Conservation (phyloP, 1,284 basidiomycete genomes). For the Melampsora larici-populina region DNA sequence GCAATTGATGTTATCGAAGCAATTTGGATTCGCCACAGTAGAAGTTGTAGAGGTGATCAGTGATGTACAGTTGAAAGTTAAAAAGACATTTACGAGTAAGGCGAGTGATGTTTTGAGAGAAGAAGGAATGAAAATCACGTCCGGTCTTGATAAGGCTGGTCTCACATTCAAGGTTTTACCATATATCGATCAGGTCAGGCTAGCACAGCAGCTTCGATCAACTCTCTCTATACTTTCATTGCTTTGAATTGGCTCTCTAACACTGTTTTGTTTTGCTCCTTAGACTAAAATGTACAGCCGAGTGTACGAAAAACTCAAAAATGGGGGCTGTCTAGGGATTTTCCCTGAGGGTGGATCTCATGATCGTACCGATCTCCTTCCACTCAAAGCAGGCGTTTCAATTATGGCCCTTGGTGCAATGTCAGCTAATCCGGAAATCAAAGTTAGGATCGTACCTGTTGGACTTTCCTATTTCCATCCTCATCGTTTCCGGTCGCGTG, state of each 20-base stretch:
- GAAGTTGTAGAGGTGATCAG: slow-evolving; percentile 86
- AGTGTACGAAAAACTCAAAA: slow-evolving; percentile 82
- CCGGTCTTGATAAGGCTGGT: slow-evolving; percentile 45
- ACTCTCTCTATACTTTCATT: not conserved
- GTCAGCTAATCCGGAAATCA: slow-evolving; percentile 78
- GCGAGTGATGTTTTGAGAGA: slow-evolving; percentile 51
- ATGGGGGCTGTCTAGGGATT: slow-evolving; percentile 87
- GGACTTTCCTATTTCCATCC: slow-evolving; percentile 94
- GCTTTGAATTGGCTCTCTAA: not conserved
- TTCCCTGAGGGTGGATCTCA: slow-evolving; percentile 98
- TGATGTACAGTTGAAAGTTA: slow-evolving; percentile 73
- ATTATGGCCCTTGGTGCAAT: slow-evolving; percentile 98
- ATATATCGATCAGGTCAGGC: slow-evolving; percentile 39
- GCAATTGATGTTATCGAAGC: slow-evolving; percentile 85
- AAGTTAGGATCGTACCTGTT: slow-evolving; percentile 89
- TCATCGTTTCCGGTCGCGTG: slow-evolving; percentile 87
- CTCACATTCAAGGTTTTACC: slow-evolving; percentile 33
- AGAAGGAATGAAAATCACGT: slow-evolving; percentile 43
- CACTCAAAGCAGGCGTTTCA: slow-evolving; percentile 90
- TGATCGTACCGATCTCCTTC: slow-evolving; percentile 88
- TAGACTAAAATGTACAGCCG: slow-evolving; percentile 92
- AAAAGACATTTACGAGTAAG: slow-evolving; percentile 69
- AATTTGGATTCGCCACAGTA: slow-evolving; percentile 70
- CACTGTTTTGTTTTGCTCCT: slow-evolving; percentile 59
- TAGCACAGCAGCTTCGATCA: not conserved